Evolutionary conservation across 345 rosid genomes (phyloP), one percentile per base, ranked within the genome.

Genomic region (Acer negundo): DNA sequence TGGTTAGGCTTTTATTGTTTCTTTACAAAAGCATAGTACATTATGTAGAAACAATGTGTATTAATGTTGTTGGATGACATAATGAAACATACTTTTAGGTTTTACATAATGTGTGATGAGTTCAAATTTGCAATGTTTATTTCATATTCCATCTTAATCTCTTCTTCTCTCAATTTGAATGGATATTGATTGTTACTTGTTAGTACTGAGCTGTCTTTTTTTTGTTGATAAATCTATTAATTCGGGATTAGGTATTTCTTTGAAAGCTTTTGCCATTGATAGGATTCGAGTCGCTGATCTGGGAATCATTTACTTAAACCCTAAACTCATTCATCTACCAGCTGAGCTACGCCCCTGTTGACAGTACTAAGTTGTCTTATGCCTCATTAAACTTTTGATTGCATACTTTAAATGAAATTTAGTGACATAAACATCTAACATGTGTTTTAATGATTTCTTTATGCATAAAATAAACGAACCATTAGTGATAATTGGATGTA

Each of bases 51-150:
- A 55, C 20, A 67, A 55, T 66, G 46, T 31, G 22, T 51, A 62
- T 63, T 22, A 16, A 47, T 74, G 56, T 69, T 62, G 51, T 72
- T 46, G 40, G 51, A n/a, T 66, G 72, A 73, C 67, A 26, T 35
- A 13, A 44, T 47, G 67, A 66, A 28, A 44, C 42, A 70, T 62
- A n/a, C 28, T 1, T 17, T 56, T 13, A 49, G 55, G 55, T 12
- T 49, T 49, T 13, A 13, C 17, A 49, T 49, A 11, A 49, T 49
- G 55, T 49, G 17, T 31, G 38, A 3, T 49, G 55, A 12, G 55
- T 49, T 49, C 55, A 15, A 49, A 49, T 49, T 49, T 49, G 55
- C 46, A 42, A 42, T 42, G 8, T 42, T 26, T 26, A 42, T 7
- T 42, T 42, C 10, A 42, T 9, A 42, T 42, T 42, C 46, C 10